These are phyloP conservation scores for Verbena officinalis DNA, from an alignment of 257 asterid species.

Conservation along the genomic window DNA sequence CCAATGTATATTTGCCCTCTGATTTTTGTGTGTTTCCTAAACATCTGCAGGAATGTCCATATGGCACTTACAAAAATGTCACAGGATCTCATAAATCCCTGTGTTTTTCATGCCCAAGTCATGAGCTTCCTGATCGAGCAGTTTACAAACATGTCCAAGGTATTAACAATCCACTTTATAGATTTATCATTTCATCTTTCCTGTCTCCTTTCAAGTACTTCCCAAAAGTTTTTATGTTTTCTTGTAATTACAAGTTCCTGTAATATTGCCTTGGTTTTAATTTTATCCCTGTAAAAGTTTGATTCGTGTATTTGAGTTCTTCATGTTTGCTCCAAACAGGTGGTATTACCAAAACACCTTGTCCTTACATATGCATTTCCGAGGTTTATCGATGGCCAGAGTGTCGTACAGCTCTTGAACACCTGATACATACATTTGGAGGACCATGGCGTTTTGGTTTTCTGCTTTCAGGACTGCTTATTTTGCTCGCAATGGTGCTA, in stretches of 20 bases:
- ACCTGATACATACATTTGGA: constrained; percentile 92
- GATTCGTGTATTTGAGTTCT: constrained; percentile 17
- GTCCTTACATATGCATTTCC: constrained; percentile 89
- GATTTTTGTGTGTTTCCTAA: constrained; percentile 17
- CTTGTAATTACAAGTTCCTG: constrained; percentile 1
- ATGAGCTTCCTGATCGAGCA: constrained; percentile 88
- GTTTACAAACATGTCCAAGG: constrained; percentile 79
- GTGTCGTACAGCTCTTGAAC: constrained; percentile 97
- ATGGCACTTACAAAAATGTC: constrained; percentile 88
- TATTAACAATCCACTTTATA: constrained; percentile 31
- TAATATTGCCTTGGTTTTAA: constrained; percentile 18
- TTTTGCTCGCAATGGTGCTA: constrained; percentile 85
- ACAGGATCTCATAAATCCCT: constrained; percentile 85
- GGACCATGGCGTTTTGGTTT: constrained; percentile 98
- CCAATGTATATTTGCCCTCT: constrained; percentile 1
- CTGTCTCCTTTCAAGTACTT: not conserved
- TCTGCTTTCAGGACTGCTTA: constrained; percentile 81
- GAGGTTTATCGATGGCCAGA: constrained; percentile 95
- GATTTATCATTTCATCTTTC: not conserved
- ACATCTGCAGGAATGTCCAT: constrained; percentile 81
- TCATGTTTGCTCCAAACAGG: constrained; percentile 53
- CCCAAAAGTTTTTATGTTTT: not conserved
- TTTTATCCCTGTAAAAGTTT: constrained; percentile 7
- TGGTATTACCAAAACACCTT: constrained; percentile 87
- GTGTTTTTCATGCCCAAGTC: constrained; percentile 76